Conservation (phyloP, 495 filamentous ascomycete species). For the Tuber microsphaerosporum region DNA sequence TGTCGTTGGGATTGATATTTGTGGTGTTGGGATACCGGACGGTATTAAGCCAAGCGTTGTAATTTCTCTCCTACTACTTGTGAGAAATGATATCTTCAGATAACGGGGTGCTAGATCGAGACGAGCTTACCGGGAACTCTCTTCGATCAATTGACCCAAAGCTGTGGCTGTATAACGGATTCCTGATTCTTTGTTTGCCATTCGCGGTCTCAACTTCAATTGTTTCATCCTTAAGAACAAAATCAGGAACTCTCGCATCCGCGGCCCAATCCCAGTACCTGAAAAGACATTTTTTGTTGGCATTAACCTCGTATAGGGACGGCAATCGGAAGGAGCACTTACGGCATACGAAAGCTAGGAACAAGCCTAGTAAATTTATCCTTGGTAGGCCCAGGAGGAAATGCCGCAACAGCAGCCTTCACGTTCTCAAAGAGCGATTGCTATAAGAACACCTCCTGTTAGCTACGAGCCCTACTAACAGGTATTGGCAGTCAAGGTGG, state of each 20-base stretch:
- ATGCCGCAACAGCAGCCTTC: constrained; percentile 30
- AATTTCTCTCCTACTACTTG: neutral
- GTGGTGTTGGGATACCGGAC: constrained; percentile 15
- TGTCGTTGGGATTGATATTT: constrained; percentile 48
- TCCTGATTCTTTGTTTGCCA: constrained; percentile 27
- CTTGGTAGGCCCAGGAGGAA: constrained; percentile 24
- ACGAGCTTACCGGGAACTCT: constrained; percentile 24
- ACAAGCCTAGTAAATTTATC: constrained; percentile 30
- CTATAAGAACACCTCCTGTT: constrained; percentile 9
- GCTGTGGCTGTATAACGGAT: constrained; percentile 34
- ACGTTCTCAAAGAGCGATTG: constrained; percentile 29
- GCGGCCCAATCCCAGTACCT: constrained; percentile 38
- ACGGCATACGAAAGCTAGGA: constrained; percentile 29
- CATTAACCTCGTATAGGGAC: neutral
- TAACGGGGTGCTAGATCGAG: neutral
- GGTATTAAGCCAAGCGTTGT: constrained; percentile 23
- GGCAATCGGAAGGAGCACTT: constrained; percentile 4
- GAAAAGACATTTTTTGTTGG: neutral
- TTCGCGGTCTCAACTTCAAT: constrained; percentile 23
- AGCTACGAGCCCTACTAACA: neutral
- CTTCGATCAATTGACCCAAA: constrained; percentile 21
- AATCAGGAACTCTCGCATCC: constrained; percentile 18
- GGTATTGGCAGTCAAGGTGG: neutral
- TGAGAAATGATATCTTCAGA: neutral
- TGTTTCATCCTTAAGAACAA: constrained; percentile 17